Conservation (phyloP, 352 stramenopile species). For the Globisporangium carolinianum region DNA sequence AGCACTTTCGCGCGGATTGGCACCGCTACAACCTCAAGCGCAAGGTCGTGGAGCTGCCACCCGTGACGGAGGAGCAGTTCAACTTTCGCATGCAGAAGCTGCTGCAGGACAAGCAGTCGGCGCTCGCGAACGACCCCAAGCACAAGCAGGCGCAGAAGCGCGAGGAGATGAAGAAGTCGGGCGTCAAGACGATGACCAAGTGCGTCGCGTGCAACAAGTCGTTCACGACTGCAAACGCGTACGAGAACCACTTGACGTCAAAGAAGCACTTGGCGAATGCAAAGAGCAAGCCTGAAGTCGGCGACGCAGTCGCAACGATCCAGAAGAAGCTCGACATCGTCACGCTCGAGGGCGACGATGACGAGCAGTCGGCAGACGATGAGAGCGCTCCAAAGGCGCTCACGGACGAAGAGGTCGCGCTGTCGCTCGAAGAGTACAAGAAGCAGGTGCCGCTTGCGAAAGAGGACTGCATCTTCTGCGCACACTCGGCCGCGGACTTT, state of each 20-base stretch:
- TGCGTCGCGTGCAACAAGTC: constrained; percentile 83
- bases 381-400: constrained; percentile 13
- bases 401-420: constrained; percentile 48
- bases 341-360: constrained; percentile 20
- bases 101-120: constrained; percentile 45
- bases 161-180: constrained; percentile 60
- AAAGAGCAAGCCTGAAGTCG: constrained; percentile 57
- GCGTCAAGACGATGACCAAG: constrained; percentile 70
- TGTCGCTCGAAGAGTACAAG: constrained; percentile 74
- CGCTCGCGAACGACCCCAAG: constrained; percentile 55
- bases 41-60: constrained; percentile 91
- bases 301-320: constrained; percentile 49
- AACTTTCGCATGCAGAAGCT: constrained; percentile 74
- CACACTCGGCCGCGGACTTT: constrained; percentile 49
- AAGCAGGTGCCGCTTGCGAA: constrained; percentile 66
- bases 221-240: constrained; percentile 75
- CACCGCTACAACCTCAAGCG: constrained; percentile 96
- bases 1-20: constrained; percentile 95
- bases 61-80: constrained; percentile 88
- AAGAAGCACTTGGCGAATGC: constrained; percentile 83
- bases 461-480: constrained; percentile 83
- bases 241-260: constrained; percentile 78
- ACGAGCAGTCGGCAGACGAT: neutral
- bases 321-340: constrained; percentile 59
- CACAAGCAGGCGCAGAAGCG: constrained; percentile 62